Evolutionary conservation across 2,329 filamentous ascomycete genomes (phyloP), one percentile per base, ranked within the genome.

Genomic region (Thelonectria discophora): DNA sequence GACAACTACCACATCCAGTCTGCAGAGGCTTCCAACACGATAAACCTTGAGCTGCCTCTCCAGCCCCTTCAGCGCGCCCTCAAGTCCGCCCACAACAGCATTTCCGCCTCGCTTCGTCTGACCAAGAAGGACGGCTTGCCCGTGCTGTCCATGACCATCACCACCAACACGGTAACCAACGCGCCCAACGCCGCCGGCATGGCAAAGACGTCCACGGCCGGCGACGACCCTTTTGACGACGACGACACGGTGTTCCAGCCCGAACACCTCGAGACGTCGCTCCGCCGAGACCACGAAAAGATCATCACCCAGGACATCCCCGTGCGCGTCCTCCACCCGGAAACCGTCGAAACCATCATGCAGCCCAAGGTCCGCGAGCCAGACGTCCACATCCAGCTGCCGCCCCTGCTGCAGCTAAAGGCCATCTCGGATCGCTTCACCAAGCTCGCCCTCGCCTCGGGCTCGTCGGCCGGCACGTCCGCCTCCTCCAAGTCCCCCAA

Each of bases 21-120:
- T 51, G 91, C 91, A 52, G 90, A 93, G 49, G 82, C 82, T 40
- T 84, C 88, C 76, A 97, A 97, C 78, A 92, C 93, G 55, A 97
- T 99, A 79, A 97, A 99, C 78, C 89, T 99, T 65, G 95, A 99
- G 79, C 87, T 99, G 1, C 93, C 95, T 24, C 88, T 98, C n/a
- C 86, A 87, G 13, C 90, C 92, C 2, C 87, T 99, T 20, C 92
- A 95, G 72, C 90, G 94, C 62, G 95, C 95, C n/a, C 88, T 99
- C 60, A 93, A 90, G 72, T 97, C 94, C 37, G 94, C 94, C 46
- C 82, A 91, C 55, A 90, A 92, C 73, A 92, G 92, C 70, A 88
- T 90, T 17, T 90, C 92, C 17, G 93, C 94, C 56, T 91, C 90
- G 13, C 87, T 99, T 40, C 90, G 94, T 40, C 87, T 99, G 43